phyloP scores from a whole-genome alignment of 1,284 basidiomycete species.

The Sanghuangporus weigelae region DNA sequence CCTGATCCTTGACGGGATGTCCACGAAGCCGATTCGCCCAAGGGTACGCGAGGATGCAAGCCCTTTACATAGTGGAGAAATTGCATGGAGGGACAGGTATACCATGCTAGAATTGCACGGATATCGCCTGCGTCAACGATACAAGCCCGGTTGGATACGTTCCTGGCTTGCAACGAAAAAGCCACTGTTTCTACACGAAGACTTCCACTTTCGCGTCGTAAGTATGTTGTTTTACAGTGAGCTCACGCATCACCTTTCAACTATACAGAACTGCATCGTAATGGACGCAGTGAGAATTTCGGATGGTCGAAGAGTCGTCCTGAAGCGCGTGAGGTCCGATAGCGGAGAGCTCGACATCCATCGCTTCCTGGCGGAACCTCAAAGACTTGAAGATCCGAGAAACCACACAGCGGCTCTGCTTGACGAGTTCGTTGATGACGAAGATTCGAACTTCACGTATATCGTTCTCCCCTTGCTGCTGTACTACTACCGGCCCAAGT shows the following conservation, averaged over 20 bases:
- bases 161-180: constrained; percentile 20
- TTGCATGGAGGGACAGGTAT: constrained; percentile 5
- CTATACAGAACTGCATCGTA: neutral
- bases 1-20: no score
- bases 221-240: neutral
- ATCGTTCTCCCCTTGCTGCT: constrained; percentile 13
- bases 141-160: constrained; percentile 22
- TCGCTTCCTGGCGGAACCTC: neutral
- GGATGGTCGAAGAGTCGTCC: constrained; percentile 7
- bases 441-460: neutral
- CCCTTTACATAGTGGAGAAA: neutral
- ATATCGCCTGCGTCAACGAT: constrained; percentile 22
- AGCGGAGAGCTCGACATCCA: constrained; percentile 21
- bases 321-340: neutral
- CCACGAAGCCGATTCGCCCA: no score
- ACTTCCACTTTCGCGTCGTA: neutral
- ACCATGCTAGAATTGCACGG: constrained; percentile 9
- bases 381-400: neutral
- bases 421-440: neutral
- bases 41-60: neutral
- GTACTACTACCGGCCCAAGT: constrained; percentile 1
- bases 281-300: constrained; percentile 5
- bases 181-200: neutral
- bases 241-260: neutral
- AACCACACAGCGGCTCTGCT: constrained; percentile 10